These are phyloP conservation scores for Zasmidium citrigriseum DNA, from an alignment of 2,329 filamentous ascomycete genomes.

Conservation along the genomic window DNA sequence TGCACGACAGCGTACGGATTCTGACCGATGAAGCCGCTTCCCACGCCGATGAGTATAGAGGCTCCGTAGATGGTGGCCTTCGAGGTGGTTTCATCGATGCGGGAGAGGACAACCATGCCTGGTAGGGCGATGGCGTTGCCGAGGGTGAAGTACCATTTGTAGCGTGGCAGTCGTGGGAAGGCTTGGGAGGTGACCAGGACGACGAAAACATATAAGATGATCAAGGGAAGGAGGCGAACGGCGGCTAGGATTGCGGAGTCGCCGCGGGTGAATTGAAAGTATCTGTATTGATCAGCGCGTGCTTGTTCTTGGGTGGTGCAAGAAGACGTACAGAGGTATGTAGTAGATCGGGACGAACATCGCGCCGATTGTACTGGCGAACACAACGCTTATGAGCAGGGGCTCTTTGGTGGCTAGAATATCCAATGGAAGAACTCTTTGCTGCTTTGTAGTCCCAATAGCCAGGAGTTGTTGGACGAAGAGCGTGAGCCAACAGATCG, in stretches of 20 bases:
- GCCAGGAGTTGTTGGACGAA: constrained; percentile 51
- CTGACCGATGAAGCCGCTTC: constrained; percentile 12
- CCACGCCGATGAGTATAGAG: constrained; percentile 13
- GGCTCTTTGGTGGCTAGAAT: neutral
- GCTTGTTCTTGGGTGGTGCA: neutral
- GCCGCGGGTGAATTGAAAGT: constrained; percentile 53
- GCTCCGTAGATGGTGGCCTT: constrained; percentile 16
- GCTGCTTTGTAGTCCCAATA: constrained; percentile 46
- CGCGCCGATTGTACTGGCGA: neutral
- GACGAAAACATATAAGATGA: constrained; percentile 7
- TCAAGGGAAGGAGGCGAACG: constrained; percentile 42
- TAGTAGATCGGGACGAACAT: constrained; percentile 48
- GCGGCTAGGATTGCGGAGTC: constrained; percentile 45
- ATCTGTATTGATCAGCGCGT: constrained; percentile 25
- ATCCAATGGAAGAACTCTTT: constrained; percentile 35
- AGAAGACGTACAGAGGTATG: constrained; percentile 44
- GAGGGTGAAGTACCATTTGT: constrained; percentile 12
- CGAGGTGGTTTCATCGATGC: constrained; percentile 8
- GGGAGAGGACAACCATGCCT: constrained; percentile 16
- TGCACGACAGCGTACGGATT: constrained; percentile 9
- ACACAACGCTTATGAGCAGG: neutral
- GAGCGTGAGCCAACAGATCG: constrained; percentile 47
- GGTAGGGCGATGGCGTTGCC: constrained; percentile 11
- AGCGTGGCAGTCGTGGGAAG: neutral
- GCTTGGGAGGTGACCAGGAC: constrained; percentile 1